phyloP scores from a whole-genome alignment of 2,329 filamentous ascomycete species.

The Arthroderma sp. region DNA sequence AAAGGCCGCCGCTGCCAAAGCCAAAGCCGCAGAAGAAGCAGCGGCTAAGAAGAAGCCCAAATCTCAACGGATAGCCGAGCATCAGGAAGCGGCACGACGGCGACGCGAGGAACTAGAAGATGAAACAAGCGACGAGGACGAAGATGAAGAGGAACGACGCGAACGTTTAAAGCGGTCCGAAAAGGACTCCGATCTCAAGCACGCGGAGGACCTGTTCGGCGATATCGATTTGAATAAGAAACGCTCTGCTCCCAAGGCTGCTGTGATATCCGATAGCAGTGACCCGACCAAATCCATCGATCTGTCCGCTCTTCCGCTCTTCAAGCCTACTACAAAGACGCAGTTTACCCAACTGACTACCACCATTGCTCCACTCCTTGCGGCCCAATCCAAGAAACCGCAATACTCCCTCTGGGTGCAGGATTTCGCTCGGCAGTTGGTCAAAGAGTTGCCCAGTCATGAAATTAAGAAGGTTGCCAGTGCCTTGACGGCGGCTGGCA shows the following conservation, averaged over 20 bases:
- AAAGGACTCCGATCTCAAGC: slow-evolving; percentile 74
- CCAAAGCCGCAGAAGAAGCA: slow-evolving; percentile 76
- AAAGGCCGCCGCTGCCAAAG: slow-evolving; percentile 73
- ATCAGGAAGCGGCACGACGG: slow-evolving; percentile 49
- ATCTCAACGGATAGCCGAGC: slow-evolving; percentile 71
- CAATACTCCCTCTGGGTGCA: slow-evolving; percentile 84
- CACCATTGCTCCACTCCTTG: slow-evolving; percentile 65
- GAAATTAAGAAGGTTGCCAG: slow-evolving; percentile 96
- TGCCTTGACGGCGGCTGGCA: slow-evolving; percentile 73
- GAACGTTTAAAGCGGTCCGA: slow-evolving; percentile 66
- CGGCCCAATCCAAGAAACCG: slow-evolving; percentile 66
- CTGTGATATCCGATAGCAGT: slow-evolving; percentile 51
- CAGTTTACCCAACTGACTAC: slow-evolving; percentile 73
- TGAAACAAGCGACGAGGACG: slow-evolving; percentile 52
- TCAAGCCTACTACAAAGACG: slow-evolving; percentile 76
- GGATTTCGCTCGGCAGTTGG: slow-evolving; percentile 77
- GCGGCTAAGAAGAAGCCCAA: slow-evolving; percentile 86
- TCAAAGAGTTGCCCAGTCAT: slow-evolving; percentile 75
- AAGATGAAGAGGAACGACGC: slow-evolving; percentile 59
- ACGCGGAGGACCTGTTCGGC: slow-evolving; percentile 85
- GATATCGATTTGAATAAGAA: slow-evolving; percentile 50
- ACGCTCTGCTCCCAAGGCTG: slow-evolving; percentile 49
- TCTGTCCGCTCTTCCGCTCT: slow-evolving; percentile 64
- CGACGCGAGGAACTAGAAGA: slow-evolving; percentile 47
- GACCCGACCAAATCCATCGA: slow-evolving; percentile 73